Conservation (phyloP, 1,139 yeast species). For the Pneumocystis oryctolagi region DNA sequence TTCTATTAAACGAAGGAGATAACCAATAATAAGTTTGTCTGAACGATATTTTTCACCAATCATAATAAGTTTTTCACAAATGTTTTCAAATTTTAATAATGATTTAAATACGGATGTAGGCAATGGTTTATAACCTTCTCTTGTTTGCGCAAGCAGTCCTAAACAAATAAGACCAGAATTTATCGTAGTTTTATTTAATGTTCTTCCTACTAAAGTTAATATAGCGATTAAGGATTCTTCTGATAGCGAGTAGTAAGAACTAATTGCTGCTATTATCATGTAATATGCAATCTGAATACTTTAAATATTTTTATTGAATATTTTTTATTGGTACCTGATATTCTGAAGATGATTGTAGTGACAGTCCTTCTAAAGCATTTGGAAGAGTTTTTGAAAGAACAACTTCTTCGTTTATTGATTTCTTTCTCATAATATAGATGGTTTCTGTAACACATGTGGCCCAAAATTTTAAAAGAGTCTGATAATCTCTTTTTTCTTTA, state of each 20-base stretch:
- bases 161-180: slow-evolving; percentile 27
- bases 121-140: slow-evolving; percentile 7
- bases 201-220: slow-evolving; percentile 46
- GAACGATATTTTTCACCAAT: slow-evolving; percentile 9
- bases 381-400: slow-evolving; percentile 37
- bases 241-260: slow-evolving; percentile 56
- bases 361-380: slow-evolving; percentile 23
- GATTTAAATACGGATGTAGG: slow-evolving; percentile 3
- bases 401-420: slow-evolving; percentile 21
- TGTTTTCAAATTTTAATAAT: slow-evolving; percentile 11
- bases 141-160: slow-evolving; percentile 22
- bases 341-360: slow-evolving; percentile 33
- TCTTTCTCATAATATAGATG: slow-evolving; percentile 35
- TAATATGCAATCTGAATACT: slow-evolving; percentile 46
- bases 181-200: slow-evolving; percentile 26
- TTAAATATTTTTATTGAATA: not conserved
- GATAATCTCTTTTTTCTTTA: slow-evolving; percentile 31
- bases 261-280: slow-evolving; percentile 62
- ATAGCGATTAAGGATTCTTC: slow-evolving; percentile 52
- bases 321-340: slow-evolving; percentile 29
- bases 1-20: not conserved
- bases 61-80: slow-evolving; percentile 9
- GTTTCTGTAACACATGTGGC: slow-evolving; percentile 60
- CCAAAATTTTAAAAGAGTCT: slow-evolving; percentile 63
- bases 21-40: slow-evolving; percentile 10